These are phyloP conservation scores for Umbelopsis isabellina DNA, from an alignment of 192 early-diverging fungal species.

Conservation along the genomic window DNA sequence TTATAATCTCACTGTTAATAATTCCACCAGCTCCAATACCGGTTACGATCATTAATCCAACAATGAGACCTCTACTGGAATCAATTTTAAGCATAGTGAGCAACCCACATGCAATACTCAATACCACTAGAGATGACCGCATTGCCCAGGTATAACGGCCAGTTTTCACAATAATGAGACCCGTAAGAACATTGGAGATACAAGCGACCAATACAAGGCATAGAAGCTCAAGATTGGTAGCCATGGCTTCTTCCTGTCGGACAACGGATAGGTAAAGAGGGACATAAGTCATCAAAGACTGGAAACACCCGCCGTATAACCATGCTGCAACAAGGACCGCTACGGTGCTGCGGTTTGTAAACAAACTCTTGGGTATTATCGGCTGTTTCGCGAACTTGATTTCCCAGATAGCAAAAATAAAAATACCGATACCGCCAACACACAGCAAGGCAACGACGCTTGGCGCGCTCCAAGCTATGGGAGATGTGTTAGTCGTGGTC, in stretches of 20 bases:
- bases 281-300: slow-evolving; percentile 39
- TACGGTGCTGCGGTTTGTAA: slow-evolving; percentile 33
- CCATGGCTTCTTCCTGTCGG: slow-evolving; percentile 24
- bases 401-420: slow-evolving; percentile 24
- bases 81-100: slow-evolving; percentile 22
- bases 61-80: slow-evolving; percentile 33
- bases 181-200: slow-evolving; percentile 36
- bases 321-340: slow-evolving; percentile 29
- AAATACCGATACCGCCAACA: slow-evolving; percentile 24
- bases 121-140: slow-evolving; percentile 19
- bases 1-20: slow-evolving; percentile 39
- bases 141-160: slow-evolving; percentile 37
- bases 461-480: slow-evolving; percentile 32
- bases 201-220: slow-evolving; percentile 38
- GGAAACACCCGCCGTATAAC: slow-evolving; percentile 38
- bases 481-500: not conserved
- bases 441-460: slow-evolving; percentile 28
- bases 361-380: slow-evolving; percentile 31
- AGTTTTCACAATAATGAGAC: slow-evolving; percentile 34
- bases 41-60: slow-evolving; percentile 37
- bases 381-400: slow-evolving; percentile 22
- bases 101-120: slow-evolving; percentile 30
- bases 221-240: slow-evolving; percentile 34
- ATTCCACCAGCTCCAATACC: slow-evolving; percentile 39
- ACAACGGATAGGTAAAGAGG: slow-evolving; percentile 37